phyloP scores from a whole-genome alignment of 2,329 filamentous ascomycete genomes.

The Zymoseptoria ardabiliae region DNA sequence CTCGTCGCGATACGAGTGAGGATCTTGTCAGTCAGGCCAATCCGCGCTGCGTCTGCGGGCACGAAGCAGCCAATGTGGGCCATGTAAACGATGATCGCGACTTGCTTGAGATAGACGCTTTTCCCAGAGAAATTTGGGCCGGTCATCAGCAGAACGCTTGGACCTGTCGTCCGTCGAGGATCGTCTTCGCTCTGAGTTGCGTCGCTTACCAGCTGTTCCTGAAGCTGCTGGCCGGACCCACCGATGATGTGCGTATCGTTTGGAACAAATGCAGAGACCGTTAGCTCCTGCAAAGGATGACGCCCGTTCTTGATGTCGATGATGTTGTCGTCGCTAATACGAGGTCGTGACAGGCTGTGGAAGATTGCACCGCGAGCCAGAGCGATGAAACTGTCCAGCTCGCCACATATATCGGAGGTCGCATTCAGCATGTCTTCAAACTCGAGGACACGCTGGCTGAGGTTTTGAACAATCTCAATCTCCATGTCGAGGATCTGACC shows the following conservation, averaged over 20 bases:
- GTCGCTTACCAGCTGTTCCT: neutral
- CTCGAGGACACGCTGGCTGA: conserved; percentile 63
- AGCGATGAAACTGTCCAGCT: conserved; percentile 79
- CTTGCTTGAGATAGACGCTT: conserved; percentile 90
- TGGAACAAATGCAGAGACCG: conserved; percentile 70
- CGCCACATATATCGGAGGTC: conserved; percentile 75
- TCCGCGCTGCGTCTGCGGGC: conserved; percentile 64
- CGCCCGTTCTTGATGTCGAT: conserved; percentile 71
- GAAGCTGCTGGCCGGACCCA: conserved; percentile 37
- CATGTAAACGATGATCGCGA: conserved; percentile 83
- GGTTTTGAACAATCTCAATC: conserved; percentile 75
- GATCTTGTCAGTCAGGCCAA: conserved; percentile 90
- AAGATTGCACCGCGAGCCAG: conserved; percentile 68
- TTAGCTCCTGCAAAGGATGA: conserved; percentile 79
- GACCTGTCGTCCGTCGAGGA: conserved; percentile 25
- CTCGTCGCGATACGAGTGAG: conserved; percentile 75
- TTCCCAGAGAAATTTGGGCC: conserved; percentile 97
- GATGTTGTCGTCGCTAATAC: conserved; percentile 61
- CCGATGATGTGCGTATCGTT: conserved; percentile 70
- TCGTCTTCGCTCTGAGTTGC: neutral
- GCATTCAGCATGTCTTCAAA: conserved; percentile 58
- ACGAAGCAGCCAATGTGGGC: conserved; percentile 91
- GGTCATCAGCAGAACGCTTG: conserved; percentile 73
- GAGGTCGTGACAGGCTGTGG: conserved; percentile 64
- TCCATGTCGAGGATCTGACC: conserved; percentile 79